A percentile compares a stretch with the other conserved stretches of the same genome.
phyloP scores from a whole-genome alignment of 208 protist species.

The Trypanosoma vivax region DNA sequence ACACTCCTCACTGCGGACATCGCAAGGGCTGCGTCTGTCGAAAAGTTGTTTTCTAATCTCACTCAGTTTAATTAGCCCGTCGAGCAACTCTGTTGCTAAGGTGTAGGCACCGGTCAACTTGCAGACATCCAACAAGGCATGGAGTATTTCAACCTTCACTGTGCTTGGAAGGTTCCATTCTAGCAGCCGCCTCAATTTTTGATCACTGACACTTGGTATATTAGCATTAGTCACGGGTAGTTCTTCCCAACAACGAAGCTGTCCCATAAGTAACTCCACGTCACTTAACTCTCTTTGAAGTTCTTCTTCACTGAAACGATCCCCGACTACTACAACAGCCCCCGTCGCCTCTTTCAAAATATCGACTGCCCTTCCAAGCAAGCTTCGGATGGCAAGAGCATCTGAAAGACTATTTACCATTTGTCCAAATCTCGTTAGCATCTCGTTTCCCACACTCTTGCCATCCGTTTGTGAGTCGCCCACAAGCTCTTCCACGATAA shows the following conservation, averaged over 20 bases:
- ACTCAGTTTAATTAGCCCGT: slow-evolving; percentile 44
- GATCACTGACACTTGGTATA: background rate
- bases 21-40: background rate
- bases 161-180: slow-evolving; percentile 25
- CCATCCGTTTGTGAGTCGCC: background rate
- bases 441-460: slow-evolving; percentile 1
- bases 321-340: slow-evolving; percentile 19
- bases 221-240: background rate
- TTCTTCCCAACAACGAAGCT: slow-evolving; percentile 19
- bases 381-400: slow-evolving; percentile 10
- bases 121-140: slow-evolving; percentile 30
- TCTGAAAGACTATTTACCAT: slow-evolving; percentile 22
- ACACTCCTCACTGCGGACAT: background rate
- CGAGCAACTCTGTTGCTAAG: slow-evolving; percentile 36
- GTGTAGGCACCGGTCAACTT: slow-evolving; percentile 22
- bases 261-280: slow-evolving; percentile 22
- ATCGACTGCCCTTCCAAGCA: slow-evolving; percentile 15
- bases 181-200: slow-evolving; percentile 1
- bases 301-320: slow-evolving; percentile 20
- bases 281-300: slow-evolving; percentile 21
- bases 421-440: slow-evolving; percentile 3
- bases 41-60: slow-evolving; percentile 18
- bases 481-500: too few relatives aligned
- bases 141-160: slow-evolving; percentile 40
- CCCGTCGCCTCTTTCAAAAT: slow-evolving; percentile 10